A percentile compares a stretch with the other conserved stretches of the same genome.
phyloP scores from a whole-genome alignment of 306 rosid species.

The Comarum palustre region DNA sequence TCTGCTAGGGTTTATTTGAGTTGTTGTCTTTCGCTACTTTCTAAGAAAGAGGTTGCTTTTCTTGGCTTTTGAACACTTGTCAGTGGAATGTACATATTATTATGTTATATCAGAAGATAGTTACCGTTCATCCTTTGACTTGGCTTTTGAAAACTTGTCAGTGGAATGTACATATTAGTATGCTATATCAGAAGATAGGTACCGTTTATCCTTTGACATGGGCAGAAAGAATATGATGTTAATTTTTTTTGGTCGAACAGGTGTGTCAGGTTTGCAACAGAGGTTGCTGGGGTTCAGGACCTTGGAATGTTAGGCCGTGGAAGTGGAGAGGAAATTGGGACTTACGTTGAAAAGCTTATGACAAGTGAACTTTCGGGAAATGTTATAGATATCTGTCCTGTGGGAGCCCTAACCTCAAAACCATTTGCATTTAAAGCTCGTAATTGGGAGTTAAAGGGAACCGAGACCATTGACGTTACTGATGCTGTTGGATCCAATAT shows the following conservation, averaged over 20 bases:
- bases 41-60: neutral
- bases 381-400: conserved; percentile 98
- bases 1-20: neutral
- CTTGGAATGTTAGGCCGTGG: conserved; percentile 99
- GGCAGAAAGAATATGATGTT: conserved; percentile 21
- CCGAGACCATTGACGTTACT: conserved; percentile 92
- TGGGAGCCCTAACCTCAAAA: conserved; percentile 94
- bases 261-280: conserved; percentile 96
- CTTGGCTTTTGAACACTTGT: neutral
- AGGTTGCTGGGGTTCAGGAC: conserved; percentile 98
- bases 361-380: conserved; percentile 98
- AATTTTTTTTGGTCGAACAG: conserved; percentile 39
- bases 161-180: neutral
- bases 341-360: conserved; percentile 93
- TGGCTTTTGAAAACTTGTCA: neutral
- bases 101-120: neutral
- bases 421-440: conserved; percentile 99
- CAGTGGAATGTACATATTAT: neutral
- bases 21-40: neutral
- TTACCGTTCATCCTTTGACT: neutral
- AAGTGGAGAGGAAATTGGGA: conserved; percentile 98
- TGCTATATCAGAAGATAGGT: neutral
- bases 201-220: neutral
- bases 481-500: conserved; percentile 99
- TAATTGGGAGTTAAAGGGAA: conserved; percentile 96